Evolutionary conservation across 768 basidiomycete genomes (phyloP).

Genomic region (Flagelloscypha sp.): DNA sequence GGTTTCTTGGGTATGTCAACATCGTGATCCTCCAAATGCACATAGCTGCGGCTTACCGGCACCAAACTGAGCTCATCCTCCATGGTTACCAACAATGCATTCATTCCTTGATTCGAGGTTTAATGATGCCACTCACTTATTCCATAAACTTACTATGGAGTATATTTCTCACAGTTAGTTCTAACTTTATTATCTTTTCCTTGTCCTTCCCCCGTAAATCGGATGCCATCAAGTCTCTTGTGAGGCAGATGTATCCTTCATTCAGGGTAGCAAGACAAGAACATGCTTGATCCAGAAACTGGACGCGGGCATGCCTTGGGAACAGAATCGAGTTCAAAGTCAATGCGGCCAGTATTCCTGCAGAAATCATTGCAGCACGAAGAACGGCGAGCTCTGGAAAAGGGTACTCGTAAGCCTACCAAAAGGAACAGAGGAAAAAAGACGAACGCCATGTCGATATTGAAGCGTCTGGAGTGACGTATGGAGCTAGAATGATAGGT

Average conservation of each 20-base stretch:
- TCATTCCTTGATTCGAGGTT: constrained; percentile 15
- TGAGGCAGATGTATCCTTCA: constrained; percentile 34
- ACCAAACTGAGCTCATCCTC: constrained; percentile 38
- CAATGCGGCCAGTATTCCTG: constrained; percentile 38
- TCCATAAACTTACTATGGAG: constrained; percentile 21
- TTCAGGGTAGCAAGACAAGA: constrained; percentile 30
- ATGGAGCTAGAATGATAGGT: constrained; percentile 27
- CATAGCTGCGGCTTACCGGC: constrained; percentile 29
- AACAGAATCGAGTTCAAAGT: constrained; percentile 36
- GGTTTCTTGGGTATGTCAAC: constrained; percentile 28
- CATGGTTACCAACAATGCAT: constrained; percentile 32
- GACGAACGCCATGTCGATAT: constrained; percentile 22
- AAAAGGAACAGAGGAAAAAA: background rate
- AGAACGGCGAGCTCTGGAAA: constrained; percentile 30
- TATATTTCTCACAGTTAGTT: constrained; percentile 32
- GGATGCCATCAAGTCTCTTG: constrained; percentile 22
- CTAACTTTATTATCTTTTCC: constrained; percentile 29
- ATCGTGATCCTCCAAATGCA: background rate
- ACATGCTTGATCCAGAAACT: constrained; percentile 33
- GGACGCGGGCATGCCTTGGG: constrained; percentile 36
- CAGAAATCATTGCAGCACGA: constrained; percentile 32
- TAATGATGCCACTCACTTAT: background rate
- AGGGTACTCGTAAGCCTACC: constrained; percentile 1
- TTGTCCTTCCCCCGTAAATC: constrained; percentile 23
- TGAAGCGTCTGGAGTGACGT: constrained; percentile 17